phyloP scores from a whole-genome alignment of 2,329 filamentous ascomycete genomes.

The Beauveria asiatica region DNA sequence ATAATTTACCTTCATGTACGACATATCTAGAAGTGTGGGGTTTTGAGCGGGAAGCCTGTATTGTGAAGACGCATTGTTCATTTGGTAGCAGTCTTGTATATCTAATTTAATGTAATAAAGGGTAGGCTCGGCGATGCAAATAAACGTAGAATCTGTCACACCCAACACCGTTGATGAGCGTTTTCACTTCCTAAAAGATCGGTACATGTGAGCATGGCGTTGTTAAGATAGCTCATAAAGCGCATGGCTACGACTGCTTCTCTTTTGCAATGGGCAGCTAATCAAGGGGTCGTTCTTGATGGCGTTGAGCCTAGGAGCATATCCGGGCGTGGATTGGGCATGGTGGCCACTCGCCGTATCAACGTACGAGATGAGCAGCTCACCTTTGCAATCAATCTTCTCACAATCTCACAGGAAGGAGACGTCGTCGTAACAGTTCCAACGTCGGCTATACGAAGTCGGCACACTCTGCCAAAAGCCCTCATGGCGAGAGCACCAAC shows the following conservation, averaged over 20 bases:
- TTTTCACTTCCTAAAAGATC: too few relatives aligned
- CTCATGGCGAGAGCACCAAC: conserved; percentile 45
- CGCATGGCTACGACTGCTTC: background rate
- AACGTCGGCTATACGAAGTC: conserved; percentile 53
- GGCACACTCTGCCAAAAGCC: conserved; percentile 46
- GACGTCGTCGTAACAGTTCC: conserved; percentile 60
- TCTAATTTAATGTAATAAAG: background rate
- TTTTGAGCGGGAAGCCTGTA: background rate
- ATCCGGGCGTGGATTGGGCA: background rate
- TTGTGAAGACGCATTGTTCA: background rate
- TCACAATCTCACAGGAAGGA: conserved; percentile 22
- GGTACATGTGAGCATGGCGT: background rate
- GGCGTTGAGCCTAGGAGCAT: background rate
- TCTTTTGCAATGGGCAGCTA: background rate
- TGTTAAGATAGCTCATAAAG: background rate
- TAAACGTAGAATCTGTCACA: background rate
- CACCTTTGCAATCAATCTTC: background rate
- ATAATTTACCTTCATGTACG: background rate
- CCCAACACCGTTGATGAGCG: background rate
- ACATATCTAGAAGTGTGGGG: background rate
- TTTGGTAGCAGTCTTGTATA: background rate
- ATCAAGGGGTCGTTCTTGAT: background rate
- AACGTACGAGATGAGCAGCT: background rate
- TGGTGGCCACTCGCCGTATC: background rate
- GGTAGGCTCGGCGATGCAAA: background rate